These are phyloP conservation scores for Penicillium lividum DNA, from an alignment of 495 filamentous ascomycete species.

Conservation along the genomic window DNA sequence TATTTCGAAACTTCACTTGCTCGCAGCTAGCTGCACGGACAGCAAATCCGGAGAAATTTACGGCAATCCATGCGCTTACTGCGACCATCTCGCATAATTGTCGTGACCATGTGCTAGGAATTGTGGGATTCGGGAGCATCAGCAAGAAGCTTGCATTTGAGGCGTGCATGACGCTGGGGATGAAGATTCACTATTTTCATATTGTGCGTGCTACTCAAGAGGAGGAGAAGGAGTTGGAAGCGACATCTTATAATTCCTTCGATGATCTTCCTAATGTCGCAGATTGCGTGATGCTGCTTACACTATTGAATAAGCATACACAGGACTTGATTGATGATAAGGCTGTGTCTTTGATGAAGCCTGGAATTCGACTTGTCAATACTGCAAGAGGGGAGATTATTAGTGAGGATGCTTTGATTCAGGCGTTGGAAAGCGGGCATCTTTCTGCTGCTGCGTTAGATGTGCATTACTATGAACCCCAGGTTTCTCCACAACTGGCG, in stretches of 20 bases:
- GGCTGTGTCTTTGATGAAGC: slow-evolving; percentile 49
- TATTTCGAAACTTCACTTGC: slow-evolving; percentile 61
- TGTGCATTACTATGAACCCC: slow-evolving; percentile 61
- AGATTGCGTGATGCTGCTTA: slow-evolving; percentile 64
- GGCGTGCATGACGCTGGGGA: slow-evolving; percentile 54
- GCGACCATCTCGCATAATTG: slow-evolving; percentile 54
- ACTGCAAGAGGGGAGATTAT: slow-evolving; percentile 64
- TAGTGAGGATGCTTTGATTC: slow-evolving; percentile 66
- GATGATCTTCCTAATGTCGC: slow-evolving; percentile 51
- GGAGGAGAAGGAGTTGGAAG: slow-evolving; percentile 25
- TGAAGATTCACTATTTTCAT: slow-evolving; percentile 67
- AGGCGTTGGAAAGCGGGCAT: slow-evolving; percentile 54
- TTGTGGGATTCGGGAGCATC: slow-evolving; percentile 65
- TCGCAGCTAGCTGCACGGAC: slow-evolving; percentile 47
- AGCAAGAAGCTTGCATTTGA: slow-evolving; percentile 63
- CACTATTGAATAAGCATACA: slow-evolving; percentile 47
- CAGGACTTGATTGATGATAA: slow-evolving; percentile 46
- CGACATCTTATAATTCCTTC: slow-evolving; percentile 50
- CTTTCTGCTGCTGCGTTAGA: slow-evolving; percentile 61
- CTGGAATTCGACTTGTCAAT: slow-evolving; percentile 62
- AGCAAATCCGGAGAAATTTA: slow-evolving; percentile 37
- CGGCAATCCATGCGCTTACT: slow-evolving; percentile 50
- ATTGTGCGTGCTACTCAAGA: slow-evolving; percentile 48
- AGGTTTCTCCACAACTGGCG: slow-evolving; percentile 16
- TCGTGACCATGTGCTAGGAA: slow-evolving; percentile 39